phyloP scores from a whole-genome alignment of 1,139 yeast genomes.

The Debaryomycetaceae sp. region DNA sequence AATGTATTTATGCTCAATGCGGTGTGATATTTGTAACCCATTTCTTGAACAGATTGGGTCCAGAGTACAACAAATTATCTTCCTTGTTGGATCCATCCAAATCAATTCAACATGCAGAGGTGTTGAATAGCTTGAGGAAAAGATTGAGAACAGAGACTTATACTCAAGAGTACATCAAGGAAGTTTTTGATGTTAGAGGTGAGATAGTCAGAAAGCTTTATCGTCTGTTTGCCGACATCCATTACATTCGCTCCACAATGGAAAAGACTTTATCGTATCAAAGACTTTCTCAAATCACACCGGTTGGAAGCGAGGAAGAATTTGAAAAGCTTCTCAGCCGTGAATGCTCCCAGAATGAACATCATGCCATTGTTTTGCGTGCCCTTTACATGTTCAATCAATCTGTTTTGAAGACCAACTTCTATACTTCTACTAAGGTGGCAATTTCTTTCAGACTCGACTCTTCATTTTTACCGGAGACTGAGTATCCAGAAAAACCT shows the following conservation, averaged over 20 bases:
- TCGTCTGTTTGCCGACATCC: slow-evolving; percentile 88
- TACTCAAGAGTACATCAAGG: slow-evolving; percentile 79
- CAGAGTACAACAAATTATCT: slow-evolving; percentile 75
- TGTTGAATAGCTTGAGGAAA: slow-evolving; percentile 76
- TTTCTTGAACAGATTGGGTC: slow-evolving; percentile 89
- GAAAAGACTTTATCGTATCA: slow-evolving; percentile 88
- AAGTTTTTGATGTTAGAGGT: slow-evolving; percentile 67
- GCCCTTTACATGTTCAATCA: slow-evolving; percentile 84
- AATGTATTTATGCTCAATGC: slow-evolving; percentile 90
- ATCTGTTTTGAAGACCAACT: slow-evolving; percentile 87
- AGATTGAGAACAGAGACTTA: slow-evolving; percentile 92
- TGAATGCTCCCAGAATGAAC: slow-evolving; percentile 76
- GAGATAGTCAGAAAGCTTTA: slow-evolving; percentile 79
- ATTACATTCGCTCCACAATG: slow-evolving; percentile 71
- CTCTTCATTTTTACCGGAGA: slow-evolving; percentile 77
- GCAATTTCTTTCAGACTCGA: slow-evolving; percentile 90
- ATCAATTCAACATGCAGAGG: slow-evolving; percentile 67
- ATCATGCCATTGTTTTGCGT: slow-evolving; percentile 74
- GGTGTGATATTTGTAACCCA: slow-evolving; percentile 92
- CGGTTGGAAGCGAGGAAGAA: slow-evolving; percentile 73
- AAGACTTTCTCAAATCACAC: slow-evolving; percentile 73
- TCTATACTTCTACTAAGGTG: slow-evolving; percentile 90
- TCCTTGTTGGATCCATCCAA: slow-evolving; percentile 60
- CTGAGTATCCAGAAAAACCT: slow-evolving; percentile 90
- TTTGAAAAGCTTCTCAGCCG: slow-evolving; percentile 66